A percentile compares a stretch with the other conserved stretches of the same genome.
Conservation (phyloP, 148 eudicot species). For the Fagopyrum tataricum region DNA sequence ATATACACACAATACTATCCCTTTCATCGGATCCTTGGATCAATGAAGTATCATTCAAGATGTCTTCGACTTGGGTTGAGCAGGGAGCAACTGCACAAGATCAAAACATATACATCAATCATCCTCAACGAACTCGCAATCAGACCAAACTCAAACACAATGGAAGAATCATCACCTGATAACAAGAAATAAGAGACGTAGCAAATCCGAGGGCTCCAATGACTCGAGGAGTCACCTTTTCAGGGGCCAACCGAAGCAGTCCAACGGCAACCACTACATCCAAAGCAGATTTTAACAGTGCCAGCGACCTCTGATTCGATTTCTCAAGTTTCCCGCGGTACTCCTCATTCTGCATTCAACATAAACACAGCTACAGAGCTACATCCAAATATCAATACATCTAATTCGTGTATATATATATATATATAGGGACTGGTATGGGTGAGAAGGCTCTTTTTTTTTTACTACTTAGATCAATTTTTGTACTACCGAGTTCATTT, state of each 20-base stretch:
- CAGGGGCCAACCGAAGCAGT: constrained; percentile 84
- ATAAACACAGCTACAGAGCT: neutral
- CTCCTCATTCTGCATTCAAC: constrained; percentile 57
- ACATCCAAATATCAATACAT: neutral
- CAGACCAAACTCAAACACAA: neutral
- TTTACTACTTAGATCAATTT: too few relatives aligned
- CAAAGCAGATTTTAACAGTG: constrained; percentile 66
- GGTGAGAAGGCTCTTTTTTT: too few relatives aligned
- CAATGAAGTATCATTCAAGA: constrained; percentile 24
- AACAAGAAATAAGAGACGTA: constrained; percentile 87
- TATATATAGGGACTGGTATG: too few relatives aligned
- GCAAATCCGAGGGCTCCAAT: constrained; percentile 87
- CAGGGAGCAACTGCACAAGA: constrained; percentile 49
- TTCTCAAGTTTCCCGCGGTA: constrained; percentile 57
- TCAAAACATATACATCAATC: neutral
- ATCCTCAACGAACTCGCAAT: neutral
- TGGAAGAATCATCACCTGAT: constrained; percentile 49
- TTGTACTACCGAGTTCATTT: too few relatives aligned
- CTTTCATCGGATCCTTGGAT: neutral
- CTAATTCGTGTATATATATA: neutral
- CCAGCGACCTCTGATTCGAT: constrained; percentile 77
- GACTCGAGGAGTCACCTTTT: constrained; percentile 91
- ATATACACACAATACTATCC: neutral
- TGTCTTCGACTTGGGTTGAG: constrained; percentile 63
- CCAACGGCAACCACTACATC: constrained; percentile 93